These are phyloP conservation scores for Diaporthe sp. DNA, from an alignment of 2,329 filamentous ascomycete genomes.

Conservation along the genomic window DNA sequence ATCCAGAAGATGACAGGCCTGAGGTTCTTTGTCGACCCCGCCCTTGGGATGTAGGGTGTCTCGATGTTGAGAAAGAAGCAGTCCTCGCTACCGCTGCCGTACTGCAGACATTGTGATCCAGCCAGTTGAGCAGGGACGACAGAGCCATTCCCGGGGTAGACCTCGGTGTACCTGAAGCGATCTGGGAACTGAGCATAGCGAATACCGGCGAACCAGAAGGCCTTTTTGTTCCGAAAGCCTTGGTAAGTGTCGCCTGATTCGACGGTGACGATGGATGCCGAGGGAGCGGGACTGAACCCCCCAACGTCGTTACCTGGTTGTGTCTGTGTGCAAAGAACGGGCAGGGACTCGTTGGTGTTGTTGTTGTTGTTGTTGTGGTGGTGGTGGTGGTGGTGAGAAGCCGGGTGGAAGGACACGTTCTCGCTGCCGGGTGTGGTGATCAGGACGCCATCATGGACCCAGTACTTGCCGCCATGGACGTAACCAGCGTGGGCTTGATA, in stretches of 20 bases:
- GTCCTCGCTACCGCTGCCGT: slow-evolving; percentile 5
- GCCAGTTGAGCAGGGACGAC: slow-evolving; percentile 5
- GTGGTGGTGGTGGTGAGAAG: too few relatives aligned
- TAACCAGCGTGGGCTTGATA: not conserved
- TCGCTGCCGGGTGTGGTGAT: not conserved
- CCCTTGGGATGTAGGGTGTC: not conserved
- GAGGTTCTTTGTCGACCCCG: not conserved
- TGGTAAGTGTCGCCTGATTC: not conserved
- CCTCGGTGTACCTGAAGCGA: not conserved
- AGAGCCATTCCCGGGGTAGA: not conserved
- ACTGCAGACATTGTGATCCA: slow-evolving; percentile 1
- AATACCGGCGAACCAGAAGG: not conserved
- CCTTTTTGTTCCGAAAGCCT: slow-evolving; percentile 6
- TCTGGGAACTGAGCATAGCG: not conserved
- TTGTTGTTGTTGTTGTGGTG: not conserved
- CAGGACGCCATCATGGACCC: not conserved
- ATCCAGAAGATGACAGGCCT: slow-evolving; percentile 8
- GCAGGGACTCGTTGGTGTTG: not conserved
- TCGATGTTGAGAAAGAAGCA: slow-evolving; percentile 11
- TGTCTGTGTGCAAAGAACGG: slow-evolving; percentile 5
- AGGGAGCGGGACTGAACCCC: not conserved
- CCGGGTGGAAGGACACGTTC: not conserved
- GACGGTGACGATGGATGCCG: not conserved
- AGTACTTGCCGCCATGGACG: not conserved
- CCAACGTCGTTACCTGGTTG: not conserved